Evolutionary conservation across 306 rosid species (phyloP).

Genomic region (Prosopis cineraria): DNA sequence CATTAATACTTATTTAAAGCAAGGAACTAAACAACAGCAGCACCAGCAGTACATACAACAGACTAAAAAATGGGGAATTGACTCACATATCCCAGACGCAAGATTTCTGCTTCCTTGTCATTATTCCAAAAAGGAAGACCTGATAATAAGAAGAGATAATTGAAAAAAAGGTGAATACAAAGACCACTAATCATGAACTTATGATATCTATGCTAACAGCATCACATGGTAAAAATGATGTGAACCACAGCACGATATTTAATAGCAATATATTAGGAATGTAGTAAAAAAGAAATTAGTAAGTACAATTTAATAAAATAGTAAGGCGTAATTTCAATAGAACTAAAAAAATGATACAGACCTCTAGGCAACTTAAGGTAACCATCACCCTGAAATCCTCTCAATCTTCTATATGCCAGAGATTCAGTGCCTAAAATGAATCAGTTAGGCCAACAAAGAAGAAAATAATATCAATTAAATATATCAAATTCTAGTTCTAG

Average conservation of each 20-base stretch:
- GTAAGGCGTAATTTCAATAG: conserved; percentile 2
- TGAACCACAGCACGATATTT: not conserved
- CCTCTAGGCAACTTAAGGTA: conserved; percentile 70
- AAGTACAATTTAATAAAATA: not conserved
- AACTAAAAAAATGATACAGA: conserved; percentile 39
- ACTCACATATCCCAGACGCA: conserved; percentile 89
- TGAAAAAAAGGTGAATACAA: conserved; percentile 11
- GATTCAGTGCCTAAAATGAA: conserved; percentile 52
- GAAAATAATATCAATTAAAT: conserved; percentile 18
- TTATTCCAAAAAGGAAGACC: conserved; percentile 73
- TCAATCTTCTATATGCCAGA: conserved; percentile 53
- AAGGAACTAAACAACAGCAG: not conserved
- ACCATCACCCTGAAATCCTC: conserved; percentile 45
- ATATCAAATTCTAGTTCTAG: conserved; percentile 12
- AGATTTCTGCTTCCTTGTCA: conserved; percentile 74
- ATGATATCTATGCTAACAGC: not conserved
- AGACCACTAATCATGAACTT: not conserved
- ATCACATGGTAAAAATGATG: not conserved
- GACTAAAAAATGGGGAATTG: not conserved
- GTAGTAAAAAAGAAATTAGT: not conserved
- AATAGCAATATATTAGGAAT: not conserved
- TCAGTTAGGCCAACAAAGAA: conserved; percentile 25
- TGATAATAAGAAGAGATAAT: conserved; percentile 42
- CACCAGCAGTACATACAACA: conserved; percentile 3
- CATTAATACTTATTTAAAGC: conserved; percentile 11